Percentiles rank a stretch among this genome's conserved stretches.
phyloP scores from a whole-genome alignment of 768 basidiomycete genomes.

The Exidia glandulosa region DNA sequence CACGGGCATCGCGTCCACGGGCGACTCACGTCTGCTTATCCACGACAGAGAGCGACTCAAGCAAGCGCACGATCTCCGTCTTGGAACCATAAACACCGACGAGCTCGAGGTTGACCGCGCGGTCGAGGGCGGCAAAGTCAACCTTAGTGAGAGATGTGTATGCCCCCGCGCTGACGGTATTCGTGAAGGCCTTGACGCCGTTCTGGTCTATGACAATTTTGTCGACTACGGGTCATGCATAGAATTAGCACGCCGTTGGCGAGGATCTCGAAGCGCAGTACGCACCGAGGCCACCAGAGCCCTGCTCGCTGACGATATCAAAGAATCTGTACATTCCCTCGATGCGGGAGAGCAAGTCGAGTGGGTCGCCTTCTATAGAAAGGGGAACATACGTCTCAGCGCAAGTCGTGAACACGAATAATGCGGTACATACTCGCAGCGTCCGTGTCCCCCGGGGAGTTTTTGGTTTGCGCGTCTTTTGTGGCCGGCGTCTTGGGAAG shows the following conservation, averaged over 20 bases:
- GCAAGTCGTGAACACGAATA: no score
- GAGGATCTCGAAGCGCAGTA: not conserved
- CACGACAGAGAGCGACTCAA: slow-evolving; percentile 26
- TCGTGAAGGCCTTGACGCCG: slow-evolving; percentile 37
- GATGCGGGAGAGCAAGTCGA: slow-evolving; percentile 14
- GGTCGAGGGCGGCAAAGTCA: slow-evolving; percentile 43
- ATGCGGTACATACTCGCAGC: no score
- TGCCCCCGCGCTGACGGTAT: slow-evolving; percentile 37
- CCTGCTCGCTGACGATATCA: slow-evolving; percentile 41
- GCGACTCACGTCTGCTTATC: slow-evolving; percentile 29
- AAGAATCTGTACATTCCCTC: slow-evolving; percentile 42
- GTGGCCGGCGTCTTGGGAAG: no score
- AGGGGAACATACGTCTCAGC: no score
- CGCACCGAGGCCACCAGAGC: slow-evolving; percentile 41
- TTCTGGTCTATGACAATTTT: slow-evolving; percentile 51
- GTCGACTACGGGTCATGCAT: slow-evolving; percentile 32
- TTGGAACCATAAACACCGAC: slow-evolving; percentile 49
- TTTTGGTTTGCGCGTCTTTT: no score
- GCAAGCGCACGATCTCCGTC: slow-evolving; percentile 35
- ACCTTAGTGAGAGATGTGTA: slow-evolving; percentile 45
- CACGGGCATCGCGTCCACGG: no score
- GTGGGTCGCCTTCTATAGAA: not conserved
- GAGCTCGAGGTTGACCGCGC: slow-evolving; percentile 32
- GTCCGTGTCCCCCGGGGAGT: no score
- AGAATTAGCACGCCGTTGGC: not conserved